phyloP scores from a whole-genome alignment of 306 rosid genomes.

The Prunus dulcis region DNA sequence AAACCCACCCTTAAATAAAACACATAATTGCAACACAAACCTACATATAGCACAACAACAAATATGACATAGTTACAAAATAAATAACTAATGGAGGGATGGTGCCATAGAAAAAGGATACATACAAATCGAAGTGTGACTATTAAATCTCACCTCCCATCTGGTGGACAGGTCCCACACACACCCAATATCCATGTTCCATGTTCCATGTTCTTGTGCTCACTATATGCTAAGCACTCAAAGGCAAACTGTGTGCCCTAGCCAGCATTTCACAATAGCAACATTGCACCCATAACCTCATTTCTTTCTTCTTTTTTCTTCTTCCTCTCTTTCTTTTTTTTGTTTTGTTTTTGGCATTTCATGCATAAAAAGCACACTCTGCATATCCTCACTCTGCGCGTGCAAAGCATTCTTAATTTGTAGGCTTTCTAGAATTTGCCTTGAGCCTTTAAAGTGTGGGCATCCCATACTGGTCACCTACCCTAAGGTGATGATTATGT shows the following conservation, averaged over 20 bases:
- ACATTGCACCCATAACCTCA: constrained; percentile 14
- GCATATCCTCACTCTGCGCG: not conserved
- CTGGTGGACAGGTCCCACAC: constrained; percentile 24
- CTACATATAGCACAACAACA: not conserved
- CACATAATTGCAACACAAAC: not conserved
- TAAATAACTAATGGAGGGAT: not conserved
- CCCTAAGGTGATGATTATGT: not conserved
- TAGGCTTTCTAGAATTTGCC: not conserved
- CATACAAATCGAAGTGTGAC: not conserved
- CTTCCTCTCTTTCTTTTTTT: not conserved
- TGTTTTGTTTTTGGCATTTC: not conserved
- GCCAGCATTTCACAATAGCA: constrained; percentile 10
- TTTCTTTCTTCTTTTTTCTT: not conserved
- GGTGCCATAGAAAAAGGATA: not conserved
- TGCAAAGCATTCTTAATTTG: not conserved
- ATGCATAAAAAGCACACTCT: not conserved
- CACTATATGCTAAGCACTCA: constrained; percentile 3
- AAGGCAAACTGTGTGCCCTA: constrained; percentile 4
- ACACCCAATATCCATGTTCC: constrained; percentile 26
- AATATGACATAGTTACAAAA: not conserved
- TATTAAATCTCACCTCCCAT: not conserved
- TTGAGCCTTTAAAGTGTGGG: not conserved
- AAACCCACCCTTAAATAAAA: too few relatives aligned
- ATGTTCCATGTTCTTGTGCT: constrained; percentile 21
- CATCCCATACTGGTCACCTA: not conserved